Percentiles rank a stretch among this genome's conserved stretches.
phyloP scores from a whole-genome alignment of 495 filamentous ascomycete genomes.

The Aspergillus funiculosus region DNA sequence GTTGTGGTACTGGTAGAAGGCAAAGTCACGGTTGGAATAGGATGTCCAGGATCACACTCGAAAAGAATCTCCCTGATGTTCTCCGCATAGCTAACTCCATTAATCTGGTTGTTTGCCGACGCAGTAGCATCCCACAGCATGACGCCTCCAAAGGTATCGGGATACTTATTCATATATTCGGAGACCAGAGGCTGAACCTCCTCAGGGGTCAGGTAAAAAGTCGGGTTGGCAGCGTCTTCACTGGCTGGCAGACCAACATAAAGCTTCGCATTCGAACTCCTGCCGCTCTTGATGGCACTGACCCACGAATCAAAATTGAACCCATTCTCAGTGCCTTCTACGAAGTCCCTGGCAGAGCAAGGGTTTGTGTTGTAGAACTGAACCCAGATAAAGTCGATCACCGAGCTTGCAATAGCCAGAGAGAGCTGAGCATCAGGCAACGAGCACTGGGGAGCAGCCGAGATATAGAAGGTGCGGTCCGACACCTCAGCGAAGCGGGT shows the following conservation, averaged over 20 bases:
- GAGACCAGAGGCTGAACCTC: constrained; percentile 47
- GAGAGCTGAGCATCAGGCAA: constrained; percentile 54
- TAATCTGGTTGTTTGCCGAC: constrained; percentile 41
- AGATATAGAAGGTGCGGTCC: constrained; percentile 53
- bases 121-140: constrained; percentile 68
- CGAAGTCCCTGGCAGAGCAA: constrained; percentile 49
- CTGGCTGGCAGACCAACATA: constrained; percentile 57
- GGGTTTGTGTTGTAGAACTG: constrained; percentile 62
- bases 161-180: constrained; percentile 44
- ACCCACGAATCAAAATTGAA: constrained; percentile 68
- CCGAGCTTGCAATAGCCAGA: constrained; percentile 41
- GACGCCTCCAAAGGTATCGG: constrained; percentile 58
- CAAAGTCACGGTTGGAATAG: constrained; percentile 14
- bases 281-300: constrained; percentile 48
- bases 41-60: constrained; percentile 26
- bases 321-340: constrained; percentile 36
- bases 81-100: constrained; percentile 39
- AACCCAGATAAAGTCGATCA: constrained; percentile 61
- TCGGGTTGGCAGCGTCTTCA: constrained; percentile 22
- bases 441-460: constrained; percentile 59
- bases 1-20: constrained; percentile 17
- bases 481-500: constrained; percentile 40
- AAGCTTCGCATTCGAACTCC: constrained; percentile 58
- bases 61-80: constrained; percentile 41
- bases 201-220: constrained; percentile 43